Evolutionary conservation across 2,329 filamentous ascomycete genomes (phyloP), one percentile per base, ranked within the genome.

Genomic region (Capronia americana): DNA sequence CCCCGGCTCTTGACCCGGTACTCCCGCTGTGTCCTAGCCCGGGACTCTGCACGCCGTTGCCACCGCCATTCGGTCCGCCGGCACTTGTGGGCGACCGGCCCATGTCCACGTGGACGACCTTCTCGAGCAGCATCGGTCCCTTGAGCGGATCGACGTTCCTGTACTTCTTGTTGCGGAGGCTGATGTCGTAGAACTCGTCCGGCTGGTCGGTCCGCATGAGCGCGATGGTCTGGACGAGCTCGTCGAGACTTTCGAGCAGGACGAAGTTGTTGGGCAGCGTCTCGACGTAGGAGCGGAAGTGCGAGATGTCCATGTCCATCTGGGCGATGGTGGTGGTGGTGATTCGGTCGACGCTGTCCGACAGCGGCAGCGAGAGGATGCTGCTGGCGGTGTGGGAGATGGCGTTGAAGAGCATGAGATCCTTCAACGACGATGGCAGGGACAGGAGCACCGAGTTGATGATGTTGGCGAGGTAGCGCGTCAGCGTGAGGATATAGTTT

Each of bases 121-220:
- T 99, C 81, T 98, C 94, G n/a, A 99, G 79, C 68, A 99, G 77
- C 48, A 92, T 83, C 0, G 93, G 92, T 0, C 94, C 95, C 76
- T 96, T 96, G 77, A 96, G 84, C 60, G 92, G 91, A 79, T 98
- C 92, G 38, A 99, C 96, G 61, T 92, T 89, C 17, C 93, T 91
- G 76, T 97, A 99, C 77, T 97, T 96, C 81, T 91, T 93, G 79
- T 97, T 97, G 60, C 93, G 84, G 14, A 90, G 91, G 4, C 90
- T 91, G 57, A 95, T 90, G 75, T 99, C 95, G 77, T 95, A 99
- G 78, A 97, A 99, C 77, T 98, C 94, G 71, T 98, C 93, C n/a
- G 92, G 88, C 73, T 96, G 96, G 48, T 96, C 92, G 1, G 86
- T 87, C 75, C 92, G 88, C 86, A 99, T 91, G 28, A 99, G 84